Evolutionary conservation across 768 basidiomycete species (phyloP), one percentile per base, ranked within the genome.

Genomic region (Candolleomyces aberdarensis): DNA sequence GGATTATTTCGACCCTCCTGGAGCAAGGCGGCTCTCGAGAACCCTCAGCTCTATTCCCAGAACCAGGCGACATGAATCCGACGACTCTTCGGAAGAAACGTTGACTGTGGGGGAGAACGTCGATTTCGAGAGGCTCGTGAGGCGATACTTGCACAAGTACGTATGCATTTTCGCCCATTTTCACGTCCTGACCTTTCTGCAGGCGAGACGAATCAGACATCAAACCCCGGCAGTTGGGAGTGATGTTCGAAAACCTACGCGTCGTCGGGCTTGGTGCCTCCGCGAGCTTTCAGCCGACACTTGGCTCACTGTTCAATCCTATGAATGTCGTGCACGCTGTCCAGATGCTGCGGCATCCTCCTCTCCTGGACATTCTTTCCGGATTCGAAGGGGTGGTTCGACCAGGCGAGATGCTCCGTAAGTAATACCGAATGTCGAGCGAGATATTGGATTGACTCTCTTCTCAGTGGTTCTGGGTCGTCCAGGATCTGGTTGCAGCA

Each of bases 401-500:
- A 4, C 83, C 87, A 0, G 88, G 88, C 15, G 88, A 92, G 73
- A 91, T 92, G 91, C 78, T 90, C 75, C 77, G 92, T 86, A 66
- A 64, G 89, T 83, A 13, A 11, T 19, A n/a, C 11, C 52, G 19
- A 5, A 40, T 8, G 11, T 36, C 36, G 36, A 36, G 36, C 36
- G 36, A 11, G 36, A 10, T 17, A 10, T 39, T 19, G 13, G 40
- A 20, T 57, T 10, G 14, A 50, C 3, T 20, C 13, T 31, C 52
- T 3, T 19, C 59, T 5, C 66, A 90, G 89, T 96, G 15, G 93
- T 94, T 11, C 82, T 95, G 26, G 94, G 94, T 22, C 82, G 92
- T 32, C 94, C 94, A 0, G 90, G 90, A 14, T 86, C 91, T 0
- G 94, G 94, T 2, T 96, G 94, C 70, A 86, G 83, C 31, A 93